phyloP scores from a whole-genome alignment of 2,329 filamentous ascomycete species.

The Rutstroemia sp. region DNA sequence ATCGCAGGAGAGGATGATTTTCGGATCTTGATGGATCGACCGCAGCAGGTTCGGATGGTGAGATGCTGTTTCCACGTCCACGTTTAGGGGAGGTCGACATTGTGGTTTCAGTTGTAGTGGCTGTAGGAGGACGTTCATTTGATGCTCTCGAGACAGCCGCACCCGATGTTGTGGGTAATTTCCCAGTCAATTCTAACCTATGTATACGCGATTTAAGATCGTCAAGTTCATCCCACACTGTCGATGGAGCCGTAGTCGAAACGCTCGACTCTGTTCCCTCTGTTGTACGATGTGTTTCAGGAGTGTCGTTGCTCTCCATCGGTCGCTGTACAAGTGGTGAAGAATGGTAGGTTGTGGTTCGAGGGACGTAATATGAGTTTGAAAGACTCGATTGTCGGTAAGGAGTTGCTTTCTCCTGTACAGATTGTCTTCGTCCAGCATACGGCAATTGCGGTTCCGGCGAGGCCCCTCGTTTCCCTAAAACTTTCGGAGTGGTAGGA shows the following conservation, averaged over 20 bases:
- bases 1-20: slow-evolving; percentile 69
- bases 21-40: slow-evolving; percentile 41
- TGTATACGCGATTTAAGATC: slow-evolving; percentile 91
- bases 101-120: slow-evolving; percentile 84
- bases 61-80: slow-evolving; percentile 41
- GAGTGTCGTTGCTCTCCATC: slow-evolving; percentile 34
- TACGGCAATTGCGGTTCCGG: slow-evolving; percentile 22
- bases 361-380: slow-evolving; percentile 23
- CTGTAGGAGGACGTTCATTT: slow-evolving; percentile 80
- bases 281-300: slow-evolving; percentile 36
- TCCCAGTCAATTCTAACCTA: slow-evolving; percentile 82
- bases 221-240: slow-evolving; percentile 95
- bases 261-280: slow-evolving; percentile 80
- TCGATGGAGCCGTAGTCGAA: slow-evolving; percentile 83
- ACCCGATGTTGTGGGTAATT: slow-evolving; percentile 73
- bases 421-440: slow-evolving; percentile 20
- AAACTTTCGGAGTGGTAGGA: slow-evolving; percentile 24
- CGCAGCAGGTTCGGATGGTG: slow-evolving; percentile 39
- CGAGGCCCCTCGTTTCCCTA: slow-evolving; percentile 20
- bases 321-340: slow-evolving; percentile 49
- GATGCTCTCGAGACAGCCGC: slow-evolving; percentile 57
- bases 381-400: slow-evolving; percentile 30
- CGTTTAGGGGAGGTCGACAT: slow-evolving; percentile 85
- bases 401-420: slow-evolving; percentile 20
- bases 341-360: slow-evolving; percentile 37